Base-by-base conservation (phyloP, 2,329 filamentous ascomycete genomes). In the Penicillium griseofulvum region DNA sequence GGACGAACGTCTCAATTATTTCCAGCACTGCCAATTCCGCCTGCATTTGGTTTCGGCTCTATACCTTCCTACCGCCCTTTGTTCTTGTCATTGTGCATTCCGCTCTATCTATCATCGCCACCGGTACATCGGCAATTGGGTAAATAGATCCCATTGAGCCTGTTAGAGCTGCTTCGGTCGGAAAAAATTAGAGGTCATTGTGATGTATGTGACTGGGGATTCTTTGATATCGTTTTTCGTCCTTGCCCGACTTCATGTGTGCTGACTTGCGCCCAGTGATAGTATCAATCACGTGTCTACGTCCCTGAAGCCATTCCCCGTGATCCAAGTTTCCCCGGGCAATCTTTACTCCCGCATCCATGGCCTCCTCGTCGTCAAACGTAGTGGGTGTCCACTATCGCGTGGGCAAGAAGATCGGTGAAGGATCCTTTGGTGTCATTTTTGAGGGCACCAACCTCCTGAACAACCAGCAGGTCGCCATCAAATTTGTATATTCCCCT, bases 361-460 rank as follows among this genome's bases (percentile, higher is more conserved):
- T 94, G 90, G 86, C 90, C 56, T 92, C 90, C 62, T 91, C 89
- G 57, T 94, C 90, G 61, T 96, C 91, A 59, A 97, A 97, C 78
- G 94, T 99, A 66, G 94, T 97, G 70, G 94, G 94, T 73, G 94
- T 99, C 65, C 94, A 99, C 80, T 99, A 99, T 78, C 86, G 94
- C 65, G 94, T 99, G 65, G 94, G 94, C 69, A 97, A 97, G 85
- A 99, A 99, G 82, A 97, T 99, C 68, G 94, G 94, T 75, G 94
- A 97, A 84, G 93, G 93, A 63, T 96, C 91, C 37, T 97, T 97
- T 71, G 93, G 93, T 81, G 94, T 97, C 68, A 97, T 97, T 73
- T 97, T 97, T 71, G 94, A 97, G 78, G 94, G 94, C 66, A 97
- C 92, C 71, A 99, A 99, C 76, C 83, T 99, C 68, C 83, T 99